Conservation (phyloP, 164 flowering plant species). For the Vitis vinifera region DNA sequence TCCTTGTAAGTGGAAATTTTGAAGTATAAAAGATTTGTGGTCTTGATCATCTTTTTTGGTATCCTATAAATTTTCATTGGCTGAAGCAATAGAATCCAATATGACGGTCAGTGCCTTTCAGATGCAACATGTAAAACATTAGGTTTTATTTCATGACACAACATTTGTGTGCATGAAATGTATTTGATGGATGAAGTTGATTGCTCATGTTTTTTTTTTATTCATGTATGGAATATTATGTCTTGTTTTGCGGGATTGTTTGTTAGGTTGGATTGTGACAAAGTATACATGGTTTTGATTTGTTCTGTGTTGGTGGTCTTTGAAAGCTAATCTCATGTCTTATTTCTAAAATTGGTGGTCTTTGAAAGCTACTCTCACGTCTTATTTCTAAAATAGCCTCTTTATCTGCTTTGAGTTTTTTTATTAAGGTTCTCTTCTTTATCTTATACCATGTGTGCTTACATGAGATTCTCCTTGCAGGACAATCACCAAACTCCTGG, state of each 20-base stretch:
- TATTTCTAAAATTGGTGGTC: neutral
- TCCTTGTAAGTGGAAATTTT: too few species aligned
- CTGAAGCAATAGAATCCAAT: neutral
- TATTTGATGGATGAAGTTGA: neutral
- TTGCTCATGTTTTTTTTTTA: neutral
- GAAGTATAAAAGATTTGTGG: too few species aligned
- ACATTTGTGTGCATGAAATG: neutral
- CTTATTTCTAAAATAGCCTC: neutral
- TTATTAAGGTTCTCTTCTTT: neutral
- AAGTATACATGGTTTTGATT: too few species aligned
- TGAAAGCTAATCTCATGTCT: neutral
- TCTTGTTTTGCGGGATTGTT: too few species aligned
- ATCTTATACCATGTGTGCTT: neutral
- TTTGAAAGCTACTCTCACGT: neutral
- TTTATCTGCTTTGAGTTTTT: neutral
- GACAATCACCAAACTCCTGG: constrained; percentile 46
- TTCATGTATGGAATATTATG: too few species aligned
- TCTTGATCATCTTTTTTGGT: too few species aligned
- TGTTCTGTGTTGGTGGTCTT: too few species aligned
- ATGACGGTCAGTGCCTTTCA: neutral
- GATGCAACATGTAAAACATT: neutral
- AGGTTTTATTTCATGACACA: neutral
- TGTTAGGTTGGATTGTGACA: too few species aligned
- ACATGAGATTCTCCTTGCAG: constrained; percentile 26
- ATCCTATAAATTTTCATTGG: too few species aligned